Percentiles rank a stretch among this genome's conserved stretches.
These are phyloP conservation scores for Rhizophagus prolifer DNA, from an alignment of 192 early-diverging fungal genomes.

Conservation along the genomic window DNA sequence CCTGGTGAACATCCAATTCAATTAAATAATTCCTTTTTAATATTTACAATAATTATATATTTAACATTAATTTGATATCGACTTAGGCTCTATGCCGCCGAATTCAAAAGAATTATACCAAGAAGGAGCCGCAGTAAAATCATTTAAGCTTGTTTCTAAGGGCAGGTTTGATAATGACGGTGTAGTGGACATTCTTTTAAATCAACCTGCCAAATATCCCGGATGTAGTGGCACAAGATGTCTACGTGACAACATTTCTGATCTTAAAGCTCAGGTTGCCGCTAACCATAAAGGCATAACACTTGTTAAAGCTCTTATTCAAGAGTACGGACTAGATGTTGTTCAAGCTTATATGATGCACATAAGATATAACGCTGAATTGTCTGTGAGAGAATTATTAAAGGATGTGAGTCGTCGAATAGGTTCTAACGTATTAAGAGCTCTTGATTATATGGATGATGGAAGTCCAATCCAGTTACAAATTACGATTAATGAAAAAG, in stretches of 20 bases:
- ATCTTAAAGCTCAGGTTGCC: conserved; percentile 95
- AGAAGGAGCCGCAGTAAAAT: conserved; percentile 90
- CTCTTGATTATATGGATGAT: conserved; percentile 89
- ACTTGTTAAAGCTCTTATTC: conserved; percentile 77
- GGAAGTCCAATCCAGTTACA: conserved; percentile 76
- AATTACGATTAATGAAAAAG: conserved; percentile 68
- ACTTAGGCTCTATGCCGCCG: conserved; percentile 83
- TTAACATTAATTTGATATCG: neutral
- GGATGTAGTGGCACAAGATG: conserved; percentile 88
- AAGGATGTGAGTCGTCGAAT: conserved; percentile 51
- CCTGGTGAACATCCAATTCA: conserved; percentile 45
- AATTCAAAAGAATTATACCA: conserved; percentile 89
- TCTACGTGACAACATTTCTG: conserved; percentile 87
- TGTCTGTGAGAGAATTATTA: conserved; percentile 79
- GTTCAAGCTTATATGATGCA: conserved; percentile 96
- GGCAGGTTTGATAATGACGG: conserved; percentile 83
- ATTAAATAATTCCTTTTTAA: neutral
- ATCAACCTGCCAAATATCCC: conserved; percentile 80
- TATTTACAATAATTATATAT: neutral
- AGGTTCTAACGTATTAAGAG: conserved; percentile 43
- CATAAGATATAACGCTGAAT: conserved; percentile 87
- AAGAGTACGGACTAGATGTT: conserved; percentile 78
- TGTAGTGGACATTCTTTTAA: conserved; percentile 69
- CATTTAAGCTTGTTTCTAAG: conserved; percentile 83
- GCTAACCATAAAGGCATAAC: conserved; percentile 93